Base-by-base conservation (phyloP, 2,329 filamentous ascomycete genomes). In the Sarocladiaceae sp. region DNA sequence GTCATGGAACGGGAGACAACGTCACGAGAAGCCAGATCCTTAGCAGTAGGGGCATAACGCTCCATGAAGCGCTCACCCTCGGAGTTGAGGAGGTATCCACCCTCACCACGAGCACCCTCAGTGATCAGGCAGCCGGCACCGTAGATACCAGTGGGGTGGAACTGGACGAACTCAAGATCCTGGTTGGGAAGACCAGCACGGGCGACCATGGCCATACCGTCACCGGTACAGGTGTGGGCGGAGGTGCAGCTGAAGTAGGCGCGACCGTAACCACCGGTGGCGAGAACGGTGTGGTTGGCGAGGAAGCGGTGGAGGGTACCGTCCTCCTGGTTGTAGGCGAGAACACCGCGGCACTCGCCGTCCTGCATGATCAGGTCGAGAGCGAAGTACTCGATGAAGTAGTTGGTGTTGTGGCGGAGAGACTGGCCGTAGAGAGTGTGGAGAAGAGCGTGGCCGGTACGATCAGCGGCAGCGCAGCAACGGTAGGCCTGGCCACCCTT, bases 61-160 rank as follows among this genome's bases (percentile, higher is more conserved):
- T 97, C 93, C 93, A 99, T 99, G 77, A 99, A 99, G 65, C 93
- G 88, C 78, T 97, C 94, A 77, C 93, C 93, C 80, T 97, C 89
- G 5, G 89, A 91, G 83, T 99, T 99, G 60, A 97, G 83, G 50
- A 99, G 84, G 72, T 97, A 97, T 66, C 93, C 93, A 80, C 93
- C 93, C 80, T 97, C 94, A 78, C 94, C 94, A 80, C 94, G 90
- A 62, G 93, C 90, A 64, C 93, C 93, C 76, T 99, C 93, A 12
- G 94, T 97, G 68, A 99, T 99, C 80, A 99, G 78, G 75, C 93
- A 96, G 60, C 93, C 93, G 65, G 93, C 94, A 66, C 94, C 94
- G 72, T 99, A 99, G 75, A 99, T 97, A 83, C 93, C 93, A 60
- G 93, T 97, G 53, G 93, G 93, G 73, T 99, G 93, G 84, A 99